Evolutionary conservation across 2,329 filamentous ascomycete species (phyloP).

Genomic region (Alternaria gansuensis): DNA sequence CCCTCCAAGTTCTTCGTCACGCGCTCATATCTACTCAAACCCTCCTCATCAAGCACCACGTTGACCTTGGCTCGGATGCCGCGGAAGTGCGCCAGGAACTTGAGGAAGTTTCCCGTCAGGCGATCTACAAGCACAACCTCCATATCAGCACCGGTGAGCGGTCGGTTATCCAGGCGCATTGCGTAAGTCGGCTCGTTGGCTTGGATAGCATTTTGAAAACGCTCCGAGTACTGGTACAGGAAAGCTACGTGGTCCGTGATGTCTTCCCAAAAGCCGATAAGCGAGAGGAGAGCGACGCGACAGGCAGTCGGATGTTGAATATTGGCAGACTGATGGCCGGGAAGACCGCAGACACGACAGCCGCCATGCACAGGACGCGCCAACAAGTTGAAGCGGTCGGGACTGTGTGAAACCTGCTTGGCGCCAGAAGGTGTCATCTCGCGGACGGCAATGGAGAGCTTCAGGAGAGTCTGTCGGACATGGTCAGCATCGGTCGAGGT

Average conservation of each 20-base stretch:
- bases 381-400: slow-evolving; percentile 31
- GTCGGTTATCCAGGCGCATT: slow-evolving; percentile 27
- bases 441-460: slow-evolving; percentile 26
- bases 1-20: slow-evolving; percentile 21
- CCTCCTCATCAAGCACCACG: slow-evolving; percentile 18
- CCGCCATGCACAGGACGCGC: slow-evolving; percentile 22
- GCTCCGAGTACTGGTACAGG: slow-evolving; percentile 24
- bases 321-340: slow-evolving; percentile 28
- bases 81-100: slow-evolving; percentile 28
- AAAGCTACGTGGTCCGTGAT: slow-evolving; percentile 15
- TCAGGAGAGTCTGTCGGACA: slow-evolving; percentile 18
- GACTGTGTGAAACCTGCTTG: slow-evolving; percentile 19
- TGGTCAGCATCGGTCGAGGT: not conserved
- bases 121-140: slow-evolving; percentile 30
- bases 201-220: slow-evolving; percentile 26
- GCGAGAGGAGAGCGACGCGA: slow-evolving; percentile 25
- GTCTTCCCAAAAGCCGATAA: slow-evolving; percentile 34
- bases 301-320: slow-evolving; percentile 23
- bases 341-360: slow-evolving; percentile 33
- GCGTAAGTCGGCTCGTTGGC: slow-evolving; percentile 26
- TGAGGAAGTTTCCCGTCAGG: slow-evolving; percentile 31
- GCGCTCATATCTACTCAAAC: slow-evolving; percentile 15
- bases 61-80: slow-evolving; percentile 27
- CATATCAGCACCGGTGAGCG: slow-evolving; percentile 18
- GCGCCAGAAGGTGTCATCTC: slow-evolving; percentile 32